Conservation (phyloP, 169 alveolate genomes). For the Babesia caballi region DNA sequence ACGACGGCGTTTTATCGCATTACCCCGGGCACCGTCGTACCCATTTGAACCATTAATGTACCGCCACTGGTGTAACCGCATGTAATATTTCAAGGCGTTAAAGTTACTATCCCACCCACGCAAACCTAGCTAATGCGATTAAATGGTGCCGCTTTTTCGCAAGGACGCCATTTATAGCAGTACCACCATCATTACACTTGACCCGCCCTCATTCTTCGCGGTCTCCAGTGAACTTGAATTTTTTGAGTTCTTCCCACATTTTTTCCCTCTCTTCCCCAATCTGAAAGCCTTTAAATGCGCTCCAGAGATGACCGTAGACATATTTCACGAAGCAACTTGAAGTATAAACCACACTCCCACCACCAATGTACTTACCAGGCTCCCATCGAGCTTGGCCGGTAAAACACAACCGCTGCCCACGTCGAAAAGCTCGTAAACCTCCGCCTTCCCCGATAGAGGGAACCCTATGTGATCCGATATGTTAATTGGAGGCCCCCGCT, state of each 20-base stretch:
- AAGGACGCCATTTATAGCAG: no score
- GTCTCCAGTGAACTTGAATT: conserved; percentile 47
- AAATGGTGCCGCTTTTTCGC: no score
- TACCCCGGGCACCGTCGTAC: no score
- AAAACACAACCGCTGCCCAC: neutral
- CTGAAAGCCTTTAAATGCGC: neutral
- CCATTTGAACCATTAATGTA: no score
- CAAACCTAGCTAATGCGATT: no score
- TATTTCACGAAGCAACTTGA: no score
- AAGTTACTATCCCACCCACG: no score
- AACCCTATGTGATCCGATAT: conserved; percentile 53
- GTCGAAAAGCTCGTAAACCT: conserved; percentile 55
- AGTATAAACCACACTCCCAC: no score
- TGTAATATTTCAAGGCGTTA: no score
- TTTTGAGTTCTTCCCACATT: conserved; percentile 58
- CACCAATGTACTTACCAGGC: conserved; percentile 61
- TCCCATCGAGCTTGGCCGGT: conserved; percentile 60
- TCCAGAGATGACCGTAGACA: neutral
- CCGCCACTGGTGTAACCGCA: no score
- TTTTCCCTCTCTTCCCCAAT: conserved; percentile 54
- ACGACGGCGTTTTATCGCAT: no score
- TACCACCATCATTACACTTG: no score
- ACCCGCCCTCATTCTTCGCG: conserved; percentile 28
- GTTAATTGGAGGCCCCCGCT: conserved; percentile 65
- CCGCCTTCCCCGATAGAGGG: conserved; percentile 42